Base-by-base conservation (phyloP, 129 eudicot genomes). In the Flaveria bidentis region DNA sequence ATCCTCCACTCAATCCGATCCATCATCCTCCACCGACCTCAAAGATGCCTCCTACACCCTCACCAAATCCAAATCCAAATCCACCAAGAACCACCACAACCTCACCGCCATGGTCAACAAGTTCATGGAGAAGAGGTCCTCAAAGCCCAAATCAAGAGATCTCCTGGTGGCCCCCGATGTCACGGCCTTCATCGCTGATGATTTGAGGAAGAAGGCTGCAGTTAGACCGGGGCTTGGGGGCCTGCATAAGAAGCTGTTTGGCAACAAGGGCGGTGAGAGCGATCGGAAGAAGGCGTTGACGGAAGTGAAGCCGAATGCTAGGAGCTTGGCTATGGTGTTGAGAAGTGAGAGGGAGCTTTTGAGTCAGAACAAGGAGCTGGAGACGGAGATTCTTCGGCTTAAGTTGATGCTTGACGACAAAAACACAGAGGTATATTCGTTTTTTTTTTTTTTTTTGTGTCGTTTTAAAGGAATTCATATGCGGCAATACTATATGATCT, bases 341-440 rank as follows among this genome's bases (percentile, higher is more conserved):
- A 87, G 88, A 88, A 87, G 98, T 73, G 98, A 93, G 86, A 90
- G 98, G 87, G 98, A 90, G 91, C 86, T 93, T 6, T 68, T 93
- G 81, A 85, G 76, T 77, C 83, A 42, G 84, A 88, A 82, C 23
- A 90, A 93, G 81, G 97, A 93, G 6, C 89, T 86, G 76, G 91
- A 88, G 75, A 56, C 52, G n/a, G 81, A 83, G 82, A 90, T 93
- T 13, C 50, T 36, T 26, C 82, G 87, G 44, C 97, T 93, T 49
- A 88, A 87, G 70, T 42, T 78, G 49, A 53, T 79, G 76, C 85
- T 93, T 2, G 76, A 88, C 57, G 87, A 93, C 50, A 91, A 83
- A 66, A 93, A 88, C 75, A 56, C 62, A 50, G 98, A 93, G 96
- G 98, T 93, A 73, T 12, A 36, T 36, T 36, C 41, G 7, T 36